A percentile compares a stretch with the other conserved stretches of the same genome.
phyloP scores from a whole-genome alignment of 768 basidiomycete genomes.

The Cystobasidium onofrii region DNA sequence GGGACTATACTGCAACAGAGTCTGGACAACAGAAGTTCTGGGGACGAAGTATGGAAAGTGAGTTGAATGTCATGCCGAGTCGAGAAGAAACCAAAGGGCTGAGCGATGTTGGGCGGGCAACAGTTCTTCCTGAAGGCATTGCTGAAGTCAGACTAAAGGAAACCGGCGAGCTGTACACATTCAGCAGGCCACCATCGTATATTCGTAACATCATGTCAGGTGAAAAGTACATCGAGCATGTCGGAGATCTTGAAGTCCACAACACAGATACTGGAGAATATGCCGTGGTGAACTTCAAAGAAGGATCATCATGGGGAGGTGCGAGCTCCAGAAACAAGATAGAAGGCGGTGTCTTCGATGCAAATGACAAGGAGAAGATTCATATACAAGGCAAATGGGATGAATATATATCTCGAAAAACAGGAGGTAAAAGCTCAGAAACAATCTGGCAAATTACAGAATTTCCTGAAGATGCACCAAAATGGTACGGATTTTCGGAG shows the following conservation, averaged over 20 bases:
- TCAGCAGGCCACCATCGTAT: conserved; percentile 35
- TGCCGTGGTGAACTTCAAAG: conserved; percentile 85
- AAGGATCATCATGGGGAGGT: conserved; percentile 69
- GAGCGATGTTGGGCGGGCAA: too few species aligned
- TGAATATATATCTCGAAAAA: conserved; percentile 61
- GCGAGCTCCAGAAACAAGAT: conserved; percentile 77
- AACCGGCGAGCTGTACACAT: conserved; percentile 33
- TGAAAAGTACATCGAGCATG: conserved; percentile 40
- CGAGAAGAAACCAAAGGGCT: too few species aligned
- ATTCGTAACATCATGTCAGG: conserved; percentile 41
- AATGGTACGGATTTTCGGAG: conserved; percentile 84
- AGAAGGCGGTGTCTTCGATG: conserved; percentile 67
- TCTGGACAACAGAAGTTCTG: conserved; percentile 39
- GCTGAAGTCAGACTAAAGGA: conserved; percentile 35
- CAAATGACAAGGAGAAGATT: conserved; percentile 59
- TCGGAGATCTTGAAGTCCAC: conserved; percentile 36
- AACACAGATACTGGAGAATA: conserved; percentile 59
- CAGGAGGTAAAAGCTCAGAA: conserved; percentile 54
- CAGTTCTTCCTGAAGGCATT: conserved; percentile 20
- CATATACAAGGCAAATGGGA: conserved; percentile 94
- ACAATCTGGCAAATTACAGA: conserved; percentile 52
- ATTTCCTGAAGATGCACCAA: conserved; percentile 50
- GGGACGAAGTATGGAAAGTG: conserved; percentile 32
- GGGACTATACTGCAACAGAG: conserved; percentile 34
- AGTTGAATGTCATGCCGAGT: too few species aligned